These are phyloP conservation scores for Tolypocladium ophioglossoides DNA, from an alignment of 2,329 filamentous ascomycete genomes.

Conservation along the genomic window DNA sequence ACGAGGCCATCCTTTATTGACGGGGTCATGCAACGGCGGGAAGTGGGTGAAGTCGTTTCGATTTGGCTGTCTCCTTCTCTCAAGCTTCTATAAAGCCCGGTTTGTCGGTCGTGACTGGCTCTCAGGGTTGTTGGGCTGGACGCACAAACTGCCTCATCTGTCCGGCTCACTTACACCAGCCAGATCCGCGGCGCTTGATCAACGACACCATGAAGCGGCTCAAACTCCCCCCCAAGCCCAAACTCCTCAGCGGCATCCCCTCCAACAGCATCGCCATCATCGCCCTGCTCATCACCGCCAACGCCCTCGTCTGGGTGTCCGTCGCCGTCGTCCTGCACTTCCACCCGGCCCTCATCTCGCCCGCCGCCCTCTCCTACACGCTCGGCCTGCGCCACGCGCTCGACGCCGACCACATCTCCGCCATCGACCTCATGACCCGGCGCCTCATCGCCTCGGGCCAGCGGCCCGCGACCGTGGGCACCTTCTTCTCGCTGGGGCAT, in stretches of 20 bases:
- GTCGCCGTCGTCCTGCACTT: slow-evolving; percentile 41
- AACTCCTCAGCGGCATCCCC: slow-evolving; percentile 19
- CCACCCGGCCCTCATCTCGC: slow-evolving; percentile 56
- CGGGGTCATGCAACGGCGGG: background rate
- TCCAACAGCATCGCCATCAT: slow-evolving; percentile 37
- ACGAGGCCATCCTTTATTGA: background rate
- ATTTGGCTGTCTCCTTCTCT: background rate
- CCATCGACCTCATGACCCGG: slow-evolving; percentile 91
- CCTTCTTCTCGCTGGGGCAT: slow-evolving; percentile 88
- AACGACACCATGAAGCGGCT: slow-evolving; percentile 10
- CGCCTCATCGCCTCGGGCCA: slow-evolving; percentile 79
- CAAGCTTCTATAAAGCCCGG: background rate
- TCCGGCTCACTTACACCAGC: background rate
- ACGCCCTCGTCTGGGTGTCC: slow-evolving; percentile 44
- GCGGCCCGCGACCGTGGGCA: slow-evolving; percentile 81
- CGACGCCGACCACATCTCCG: slow-evolving; percentile 81
- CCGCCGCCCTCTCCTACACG: slow-evolving; percentile 77
- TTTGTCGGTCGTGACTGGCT: background rate
- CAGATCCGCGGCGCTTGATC: background rate
- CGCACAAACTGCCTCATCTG: background rate
- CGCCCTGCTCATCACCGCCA: slow-evolving; percentile 35
- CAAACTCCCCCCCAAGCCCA: slow-evolving; percentile 15
- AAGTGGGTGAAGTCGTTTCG: no score
- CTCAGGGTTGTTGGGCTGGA: background rate
- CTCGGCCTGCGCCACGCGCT: slow-evolving; percentile 89